These are phyloP conservation scores for Pseudopithomyces maydicus DNA, from an alignment of 2,329 filamentous ascomycete species.

Conservation along the genomic window DNA sequence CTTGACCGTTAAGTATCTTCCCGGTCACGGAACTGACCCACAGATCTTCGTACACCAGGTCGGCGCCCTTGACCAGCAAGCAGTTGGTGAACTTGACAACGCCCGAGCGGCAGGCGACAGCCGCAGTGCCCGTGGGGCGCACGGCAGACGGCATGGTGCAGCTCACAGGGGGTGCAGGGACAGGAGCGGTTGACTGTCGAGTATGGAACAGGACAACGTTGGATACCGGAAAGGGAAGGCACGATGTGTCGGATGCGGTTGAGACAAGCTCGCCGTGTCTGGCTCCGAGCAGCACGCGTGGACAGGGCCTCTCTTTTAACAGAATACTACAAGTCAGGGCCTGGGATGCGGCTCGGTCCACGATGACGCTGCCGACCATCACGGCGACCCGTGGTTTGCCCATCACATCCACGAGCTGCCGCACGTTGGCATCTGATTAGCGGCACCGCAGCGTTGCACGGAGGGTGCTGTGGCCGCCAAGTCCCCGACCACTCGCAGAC, in stretches of 20 bases:
- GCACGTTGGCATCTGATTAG: constrained; percentile 13
- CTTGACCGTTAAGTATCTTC: constrained; percentile 75
- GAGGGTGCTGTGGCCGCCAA: constrained; percentile 8
- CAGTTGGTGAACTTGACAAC: constrained; percentile 93
- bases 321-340: constrained; percentile 8
- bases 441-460: constrained; percentile 32
- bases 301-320: constrained; percentile 29
- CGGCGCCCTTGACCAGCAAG: constrained; percentile 70
- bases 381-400: constrained; percentile 14
- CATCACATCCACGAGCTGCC: constrained; percentile 11
- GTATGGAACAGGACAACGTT: constrained; percentile 8
- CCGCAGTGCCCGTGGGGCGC: constrained; percentile 37
- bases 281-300: constrained; percentile 15
- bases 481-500: constrained; percentile 11
- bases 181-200: constrained; percentile 7
- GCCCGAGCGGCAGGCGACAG: constrained; percentile 41
- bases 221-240: constrained; percentile 24
- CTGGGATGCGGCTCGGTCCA: no score
- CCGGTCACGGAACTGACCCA: constrained; percentile 85
- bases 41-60: constrained; percentile 77
- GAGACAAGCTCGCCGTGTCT: constrained; percentile 35
- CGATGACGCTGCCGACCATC: constrained; percentile 22
- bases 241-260: constrained; percentile 23
- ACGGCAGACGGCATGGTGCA: constrained; percentile 48
- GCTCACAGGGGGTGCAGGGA: not conserved